Evolutionary conservation across 2,329 filamentous ascomycete species (phyloP), one percentile per base, ranked within the genome.

Genomic region (Apiospora rasikravindrae): DNA sequence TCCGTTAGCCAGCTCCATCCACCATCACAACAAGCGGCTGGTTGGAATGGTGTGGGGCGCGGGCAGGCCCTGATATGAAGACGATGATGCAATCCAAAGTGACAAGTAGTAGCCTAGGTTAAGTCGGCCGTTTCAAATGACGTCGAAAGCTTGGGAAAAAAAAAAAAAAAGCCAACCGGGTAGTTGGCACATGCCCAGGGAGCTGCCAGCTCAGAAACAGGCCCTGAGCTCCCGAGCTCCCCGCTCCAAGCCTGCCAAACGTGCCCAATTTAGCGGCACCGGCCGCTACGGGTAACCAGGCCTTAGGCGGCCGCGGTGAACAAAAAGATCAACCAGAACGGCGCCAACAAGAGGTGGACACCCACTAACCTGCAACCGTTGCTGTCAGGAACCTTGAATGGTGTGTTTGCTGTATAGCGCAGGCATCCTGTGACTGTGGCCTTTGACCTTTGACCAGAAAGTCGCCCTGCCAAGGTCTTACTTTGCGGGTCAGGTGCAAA

Each of bases 91-190:
- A n/a, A n/a, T n/a, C n/a, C n/a, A n/a, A 61, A 33, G 53, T 61
- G 53, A 61, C 53, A 37, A 22, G 26, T 53, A 22, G 7, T 5
- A n/a, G n/a, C n/a, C n/a, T n/a, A n/a, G n/a, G n/a, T 5, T 22
- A 22, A 37, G 53, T 61, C 16, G 29, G 16, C 53, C 53, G 53
- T 61, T 61, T 61, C 53, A 61, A 61, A 22, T 61, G 53, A 61
- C 53, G 53, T 61, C 53, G 53, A 37, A 57, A 57, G 26, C 53
- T 7, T 37, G 33, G 33, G 33, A 7, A 37, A 37, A n/a, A n/a
- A n/a, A n/a, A n/a, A n/a, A n/a, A n/a, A n/a, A n/a, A n/a, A n/a
- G n/a, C n/a, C n/a, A n/a, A n/a, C n/a, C n/a, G n/a, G n/a, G n/a
- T n/a, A 29, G 53, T 61, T 61, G 53, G 53, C 53, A 61, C 53